Evolutionary conservation across 257 asterid genomes (phyloP).

Genomic region (Solanum sejunctum): DNA sequence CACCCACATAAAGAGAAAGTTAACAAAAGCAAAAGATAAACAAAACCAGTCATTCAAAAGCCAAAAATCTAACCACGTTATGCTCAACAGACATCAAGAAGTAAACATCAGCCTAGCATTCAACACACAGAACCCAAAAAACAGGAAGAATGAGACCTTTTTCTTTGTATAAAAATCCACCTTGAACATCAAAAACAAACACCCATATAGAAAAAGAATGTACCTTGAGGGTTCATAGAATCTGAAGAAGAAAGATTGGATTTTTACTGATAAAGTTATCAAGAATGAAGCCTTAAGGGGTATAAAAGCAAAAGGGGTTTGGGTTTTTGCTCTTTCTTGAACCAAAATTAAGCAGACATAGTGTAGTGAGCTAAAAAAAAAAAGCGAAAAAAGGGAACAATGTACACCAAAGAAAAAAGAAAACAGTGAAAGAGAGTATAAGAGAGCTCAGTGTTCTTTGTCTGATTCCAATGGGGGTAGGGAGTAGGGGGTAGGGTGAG

Average conservation of each 20-base stretch:
- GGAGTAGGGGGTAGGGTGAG: background rate
- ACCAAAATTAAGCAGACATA: background rate
- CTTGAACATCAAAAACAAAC: constrained; percentile 13
- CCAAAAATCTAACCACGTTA: background rate
- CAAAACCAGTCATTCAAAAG: background rate
- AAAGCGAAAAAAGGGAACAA: background rate
- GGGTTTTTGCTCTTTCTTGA: constrained; percentile 10
- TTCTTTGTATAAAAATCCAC: constrained; percentile 2
- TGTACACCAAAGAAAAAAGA: background rate
- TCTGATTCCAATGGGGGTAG: background rate
- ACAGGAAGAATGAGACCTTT: background rate
- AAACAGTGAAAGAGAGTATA: background rate
- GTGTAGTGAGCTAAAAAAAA: background rate
- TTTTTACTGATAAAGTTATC: constrained; percentile 12
- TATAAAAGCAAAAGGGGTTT: background rate
- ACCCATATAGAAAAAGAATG: background rate
- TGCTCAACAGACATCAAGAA: background rate
- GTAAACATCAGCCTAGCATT: background rate
- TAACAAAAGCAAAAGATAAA: background rate
- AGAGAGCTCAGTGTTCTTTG: background rate
- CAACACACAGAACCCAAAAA: background rate
- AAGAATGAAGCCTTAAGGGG: background rate
- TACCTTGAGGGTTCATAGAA: constrained; percentile 39
- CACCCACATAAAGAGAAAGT: background rate
- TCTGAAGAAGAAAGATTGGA: constrained; percentile 6